These are phyloP conservation scores for Cafeteria roenbergensis DNA, from an alignment of 108 stramenopile genomes.

Conservation along the genomic window DNA sequence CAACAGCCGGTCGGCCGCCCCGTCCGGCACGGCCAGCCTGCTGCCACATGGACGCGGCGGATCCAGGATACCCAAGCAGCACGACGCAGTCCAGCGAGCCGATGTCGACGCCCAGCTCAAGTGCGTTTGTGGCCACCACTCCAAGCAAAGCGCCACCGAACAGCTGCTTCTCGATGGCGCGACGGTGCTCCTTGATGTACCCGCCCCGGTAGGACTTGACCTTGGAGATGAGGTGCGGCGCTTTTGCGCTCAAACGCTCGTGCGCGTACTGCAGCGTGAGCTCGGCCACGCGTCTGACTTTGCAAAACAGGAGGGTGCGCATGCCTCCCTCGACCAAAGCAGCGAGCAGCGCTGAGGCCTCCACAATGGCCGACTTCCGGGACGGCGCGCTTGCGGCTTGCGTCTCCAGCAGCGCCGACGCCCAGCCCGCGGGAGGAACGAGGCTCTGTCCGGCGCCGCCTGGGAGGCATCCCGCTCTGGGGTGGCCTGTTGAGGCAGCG, in stretches of 20 bases:
- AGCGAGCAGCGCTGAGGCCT: conserved; percentile 73
- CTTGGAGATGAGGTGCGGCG: conserved; percentile 38
- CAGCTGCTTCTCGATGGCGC: conserved; percentile 71
- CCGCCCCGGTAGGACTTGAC: conserved; percentile 85
- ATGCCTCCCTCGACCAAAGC: conserved; percentile 54
- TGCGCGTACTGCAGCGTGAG: conserved; percentile 38
- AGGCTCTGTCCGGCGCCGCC: too few relatives aligned
- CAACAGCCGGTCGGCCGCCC: conserved; percentile 46
- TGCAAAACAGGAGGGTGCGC: conserved; percentile 80
- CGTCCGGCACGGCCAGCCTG: conserved; percentile 88
- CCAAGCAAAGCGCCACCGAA: conserved; percentile 66
- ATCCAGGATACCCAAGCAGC: conserved; percentile 73
- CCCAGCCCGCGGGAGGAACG: too few relatives aligned
- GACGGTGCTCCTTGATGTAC: conserved; percentile 63
- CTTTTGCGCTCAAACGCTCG: conserved; percentile 8
- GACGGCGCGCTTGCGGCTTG: too few relatives aligned
- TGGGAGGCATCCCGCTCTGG: too few relatives aligned
- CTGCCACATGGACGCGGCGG: conserved; percentile 57
- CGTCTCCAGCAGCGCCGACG: neutral
- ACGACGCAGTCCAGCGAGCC: conserved; percentile 72
- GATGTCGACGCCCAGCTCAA: conserved; percentile 89
- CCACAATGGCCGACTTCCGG: conserved; percentile 45
- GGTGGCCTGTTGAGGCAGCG: too few relatives aligned
- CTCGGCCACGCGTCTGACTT: conserved; percentile 75
- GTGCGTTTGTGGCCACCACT: conserved; percentile 71